These are phyloP conservation scores for Candida smagusa DNA, from an alignment of 1,139 yeast species.

Conservation along the genomic window DNA sequence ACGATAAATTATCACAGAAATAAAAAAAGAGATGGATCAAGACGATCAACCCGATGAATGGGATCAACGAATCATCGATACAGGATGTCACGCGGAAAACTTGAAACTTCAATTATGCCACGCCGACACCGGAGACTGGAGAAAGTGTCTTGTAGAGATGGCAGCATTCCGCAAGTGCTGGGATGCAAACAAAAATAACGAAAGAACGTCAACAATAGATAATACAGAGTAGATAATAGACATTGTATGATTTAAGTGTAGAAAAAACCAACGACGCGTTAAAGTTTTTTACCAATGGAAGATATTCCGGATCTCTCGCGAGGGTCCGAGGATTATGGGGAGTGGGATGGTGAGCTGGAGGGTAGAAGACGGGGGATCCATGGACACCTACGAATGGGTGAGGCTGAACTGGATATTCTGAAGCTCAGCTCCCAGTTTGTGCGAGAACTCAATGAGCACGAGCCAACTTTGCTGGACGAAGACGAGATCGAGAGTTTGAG, in stretches of 20 bases:
- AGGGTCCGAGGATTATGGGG: constrained; percentile 5
- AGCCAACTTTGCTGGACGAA: background rate
- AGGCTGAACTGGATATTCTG: background rate
- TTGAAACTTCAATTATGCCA: constrained; percentile 67
- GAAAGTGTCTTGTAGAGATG: constrained; percentile 68
- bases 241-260: background rate
- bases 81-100: constrained; percentile 76
- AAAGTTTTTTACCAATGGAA: constrained; percentile 6
- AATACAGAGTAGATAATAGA: constrained; percentile 9
- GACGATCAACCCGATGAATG: constrained; percentile 70
- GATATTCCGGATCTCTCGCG: constrained; percentile 12
- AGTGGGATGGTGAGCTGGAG: no score
- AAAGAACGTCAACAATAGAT: constrained; percentile 50
- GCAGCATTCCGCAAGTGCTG: constrained; percentile 66
- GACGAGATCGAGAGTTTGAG: constrained; percentile 7
- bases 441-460: constrained; percentile 1
- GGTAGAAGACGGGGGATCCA: no score
- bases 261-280: background rate
- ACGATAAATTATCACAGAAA: no score
- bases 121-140: constrained; percentile 80
- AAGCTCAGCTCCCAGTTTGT: constrained; percentile 2
- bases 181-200: constrained; percentile 55
- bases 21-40: background rate
- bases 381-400: no score
- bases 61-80: constrained; percentile 68